Base-by-base conservation (phyloP, 2,329 filamentous ascomycete genomes). In the Colletotrichum chlorophyti region DNA sequence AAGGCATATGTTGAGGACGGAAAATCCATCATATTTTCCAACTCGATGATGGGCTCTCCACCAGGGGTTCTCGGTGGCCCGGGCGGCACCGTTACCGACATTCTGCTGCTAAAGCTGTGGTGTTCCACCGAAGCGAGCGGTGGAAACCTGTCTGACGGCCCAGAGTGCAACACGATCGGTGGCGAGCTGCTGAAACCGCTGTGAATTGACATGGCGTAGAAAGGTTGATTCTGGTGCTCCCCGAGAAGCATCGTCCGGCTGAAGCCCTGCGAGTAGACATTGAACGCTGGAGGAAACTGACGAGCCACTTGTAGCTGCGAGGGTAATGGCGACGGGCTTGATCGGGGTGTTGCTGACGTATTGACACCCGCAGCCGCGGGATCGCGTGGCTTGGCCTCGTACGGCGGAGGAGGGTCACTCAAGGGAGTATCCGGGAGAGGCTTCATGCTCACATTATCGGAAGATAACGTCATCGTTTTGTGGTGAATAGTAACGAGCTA, bases 1-100 rank as follows among this genome's bases (percentile, higher is more conserved):
- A 79, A 76, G n/a, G 54, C 46, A 47, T 72, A 74, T 4, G 54
- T 63, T 11, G 60, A 49, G n/a, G 43, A 61, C 2, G 52, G 47
- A n/a, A 65, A 60, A 23, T 59, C 49, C 42, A 41, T 46, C 8
- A 26, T 32, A 1, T 27, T 35, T 14, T 52, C 54, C 2, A 60
- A 9, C 1, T 62, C 59, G 35, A 43, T 4, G 8, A 59, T 29
- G 5, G 54, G 47, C 14, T 40, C 53, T 4, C 49, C 61, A 12
- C 59, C 61, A 5, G 59, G 53, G 9, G 38, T 47, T 7, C 47
- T 46, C 14, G 21, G 43, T 5, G 63, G 41, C 8, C 57, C 60
- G 3, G 58, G 50, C 3, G 53, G 58, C 15, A 58, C 26, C 21
- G 34, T 58, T 29, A 63, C 46, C 43, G 45, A 50, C 47, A 61